A percentile compares a stretch with the other conserved stretches of the same genome.
phyloP scores from a whole-genome alignment of 345 rosid genomes.

The Excoecaria cochinchinensis region DNA sequence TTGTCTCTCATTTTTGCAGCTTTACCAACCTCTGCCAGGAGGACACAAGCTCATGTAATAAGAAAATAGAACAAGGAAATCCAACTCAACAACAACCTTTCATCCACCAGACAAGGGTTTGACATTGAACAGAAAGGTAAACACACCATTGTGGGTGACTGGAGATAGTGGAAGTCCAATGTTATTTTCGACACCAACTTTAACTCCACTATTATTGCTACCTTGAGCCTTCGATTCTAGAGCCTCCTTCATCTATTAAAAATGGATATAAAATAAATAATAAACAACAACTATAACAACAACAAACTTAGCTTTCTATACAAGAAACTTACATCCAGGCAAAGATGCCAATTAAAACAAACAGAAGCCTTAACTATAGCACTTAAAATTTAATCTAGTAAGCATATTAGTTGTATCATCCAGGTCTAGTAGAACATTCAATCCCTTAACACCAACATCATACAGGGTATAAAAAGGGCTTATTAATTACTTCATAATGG shows the following conservation, averaged over 20 bases:
- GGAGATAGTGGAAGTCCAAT: slow-evolving; percentile 20
- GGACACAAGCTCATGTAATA: slow-evolving; percentile 20
- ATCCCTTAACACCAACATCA: background rate
- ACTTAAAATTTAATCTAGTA: background rate
- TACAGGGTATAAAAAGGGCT: background rate
- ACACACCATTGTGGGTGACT: slow-evolving; percentile 33
- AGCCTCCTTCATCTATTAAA: slow-evolving; percentile 40
- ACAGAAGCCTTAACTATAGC: background rate
- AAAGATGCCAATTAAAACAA: too few species aligned
- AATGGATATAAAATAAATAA: background rate
- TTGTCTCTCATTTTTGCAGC: slow-evolving; percentile 34
- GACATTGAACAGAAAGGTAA: slow-evolving; percentile 11
- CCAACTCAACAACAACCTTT: slow-evolving; percentile 11
- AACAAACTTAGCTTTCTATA: background rate
- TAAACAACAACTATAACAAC: background rate
- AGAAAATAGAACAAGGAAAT: slow-evolving; percentile 18
- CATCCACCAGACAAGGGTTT: slow-evolving; percentile 15
- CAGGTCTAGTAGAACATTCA: background rate
- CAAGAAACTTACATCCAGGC: too few species aligned
- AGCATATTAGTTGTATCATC: background rate
- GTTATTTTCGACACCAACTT: slow-evolving; percentile 26
- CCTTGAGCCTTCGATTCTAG: slow-evolving; percentile 35
- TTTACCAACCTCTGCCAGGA: slow-evolving; percentile 39
- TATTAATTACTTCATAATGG: background rate
- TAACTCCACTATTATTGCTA: slow-evolving; percentile 19